Evolutionary conservation across 2,329 filamentous ascomycete genomes (phyloP).

Genomic region (Fusarium drepaniforme): DNA sequence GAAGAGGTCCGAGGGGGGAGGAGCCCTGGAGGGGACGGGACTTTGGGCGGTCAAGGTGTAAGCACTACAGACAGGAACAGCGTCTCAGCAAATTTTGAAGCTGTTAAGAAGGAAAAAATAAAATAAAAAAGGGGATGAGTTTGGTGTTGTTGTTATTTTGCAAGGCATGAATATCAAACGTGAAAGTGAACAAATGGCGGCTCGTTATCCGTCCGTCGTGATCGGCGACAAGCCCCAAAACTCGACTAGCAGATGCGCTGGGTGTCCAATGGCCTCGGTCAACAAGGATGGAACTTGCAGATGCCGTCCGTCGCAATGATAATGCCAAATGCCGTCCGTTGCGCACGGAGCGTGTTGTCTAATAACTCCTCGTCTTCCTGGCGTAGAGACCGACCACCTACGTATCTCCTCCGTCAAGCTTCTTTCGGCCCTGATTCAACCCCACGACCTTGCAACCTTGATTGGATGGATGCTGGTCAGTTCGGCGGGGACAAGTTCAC

Average conservation of each 20-base stretch:
- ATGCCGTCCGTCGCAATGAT: conserved; percentile 5
- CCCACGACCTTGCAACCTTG: conserved; percentile 2
- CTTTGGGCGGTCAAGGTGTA: neutral
- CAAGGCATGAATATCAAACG: neutral
- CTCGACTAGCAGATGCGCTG: neutral
- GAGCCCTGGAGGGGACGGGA: neutral
- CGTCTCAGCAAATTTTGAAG: neutral
- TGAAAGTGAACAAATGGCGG: neutral
- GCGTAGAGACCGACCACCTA: conserved; percentile 1
- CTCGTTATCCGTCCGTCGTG: neutral
- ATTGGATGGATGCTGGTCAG: conserved; percentile 15
- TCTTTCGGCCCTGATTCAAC: neutral
- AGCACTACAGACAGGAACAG: conserved; percentile 9
- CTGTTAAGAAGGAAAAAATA: neutral
- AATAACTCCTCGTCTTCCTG: too few species aligned
- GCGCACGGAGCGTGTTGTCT: conserved; percentile 6
- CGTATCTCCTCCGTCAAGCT: neutral
- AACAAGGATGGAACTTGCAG: conserved; percentile 4
- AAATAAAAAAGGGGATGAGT: neutral
- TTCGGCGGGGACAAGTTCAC: conserved; percentile 5
- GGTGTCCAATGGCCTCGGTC: neutral
- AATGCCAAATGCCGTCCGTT: neutral
- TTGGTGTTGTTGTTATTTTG: neutral
- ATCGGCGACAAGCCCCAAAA: conserved; percentile 6
- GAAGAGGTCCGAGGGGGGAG: neutral